phyloP scores from a whole-genome alignment of 2,329 filamentous ascomycete species.

The Beauveria medogensis region DNA sequence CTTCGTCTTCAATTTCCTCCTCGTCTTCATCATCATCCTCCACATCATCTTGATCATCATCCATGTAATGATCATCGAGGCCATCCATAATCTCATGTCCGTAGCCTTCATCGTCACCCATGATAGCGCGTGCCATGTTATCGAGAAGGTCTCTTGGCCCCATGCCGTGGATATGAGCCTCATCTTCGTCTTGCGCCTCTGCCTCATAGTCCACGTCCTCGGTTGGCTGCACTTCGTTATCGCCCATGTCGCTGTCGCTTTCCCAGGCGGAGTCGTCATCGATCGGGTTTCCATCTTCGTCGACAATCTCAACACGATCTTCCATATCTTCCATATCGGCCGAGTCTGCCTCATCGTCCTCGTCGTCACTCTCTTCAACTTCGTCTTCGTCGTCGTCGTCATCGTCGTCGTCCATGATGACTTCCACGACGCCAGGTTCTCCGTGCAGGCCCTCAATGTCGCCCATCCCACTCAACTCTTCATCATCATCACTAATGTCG shows the following conservation, averaged over 20 bases:
- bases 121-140: constrained; percentile 48
- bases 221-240: constrained; percentile 43
- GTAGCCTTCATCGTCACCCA: constrained; percentile 42
- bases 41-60: constrained; percentile 53
- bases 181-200: constrained; percentile 46
- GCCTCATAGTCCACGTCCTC: constrained; percentile 48
- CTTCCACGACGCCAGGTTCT: constrained; percentile 56
- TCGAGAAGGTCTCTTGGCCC: constrained; percentile 39
- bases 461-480: constrained; percentile 75
- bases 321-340: constrained; percentile 39
- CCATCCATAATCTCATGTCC: constrained; percentile 45
- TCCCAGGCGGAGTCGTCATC: constrained; percentile 56
- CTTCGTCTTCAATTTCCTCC: constrained; percentile 60
- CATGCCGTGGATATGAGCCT: constrained; percentile 39
- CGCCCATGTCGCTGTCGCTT: constrained; percentile 50
- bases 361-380: constrained; percentile 47
- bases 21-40: constrained; percentile 58
- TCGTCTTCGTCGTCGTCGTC: constrained; percentile 53
- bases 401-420: constrained; percentile 69
- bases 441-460: constrained; percentile 69
- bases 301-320: constrained; percentile 49
- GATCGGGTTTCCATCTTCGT: constrained; percentile 52
- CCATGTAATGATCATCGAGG: constrained; percentile 44
- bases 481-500: constrained; percentile 83
- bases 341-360: constrained; percentile 43